Conservation (phyloP, 495 filamentous ascomycete genomes). For the Annulohypoxylon moriforme region DNA sequence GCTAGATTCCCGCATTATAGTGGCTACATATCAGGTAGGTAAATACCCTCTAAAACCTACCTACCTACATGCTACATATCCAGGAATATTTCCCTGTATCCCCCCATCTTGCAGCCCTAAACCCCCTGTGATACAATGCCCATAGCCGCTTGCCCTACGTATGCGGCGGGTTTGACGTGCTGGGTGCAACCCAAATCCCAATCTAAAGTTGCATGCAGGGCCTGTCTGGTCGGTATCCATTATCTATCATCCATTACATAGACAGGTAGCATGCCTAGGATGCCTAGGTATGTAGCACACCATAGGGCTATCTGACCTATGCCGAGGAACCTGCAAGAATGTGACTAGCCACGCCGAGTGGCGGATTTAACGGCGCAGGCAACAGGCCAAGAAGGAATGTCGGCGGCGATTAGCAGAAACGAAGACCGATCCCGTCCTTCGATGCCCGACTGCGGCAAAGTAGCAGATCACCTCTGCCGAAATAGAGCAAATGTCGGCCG, state of each 20-base stretch:
- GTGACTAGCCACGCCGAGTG: not conserved
- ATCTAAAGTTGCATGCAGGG: not conserved
- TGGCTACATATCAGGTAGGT: not conserved
- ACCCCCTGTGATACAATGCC: not conserved
- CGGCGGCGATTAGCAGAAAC: conserved; percentile 16
- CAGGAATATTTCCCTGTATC: conserved; percentile 10
- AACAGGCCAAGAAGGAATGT: not conserved
- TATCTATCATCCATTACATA: no score
- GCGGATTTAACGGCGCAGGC: conserved; percentile 6
- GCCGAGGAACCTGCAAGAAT: not conserved
- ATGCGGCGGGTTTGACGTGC: not conserved
- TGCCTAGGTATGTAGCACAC: not conserved
- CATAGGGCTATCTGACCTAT: no score
- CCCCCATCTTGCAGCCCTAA: conserved; percentile 31
- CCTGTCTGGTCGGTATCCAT: not conserved
- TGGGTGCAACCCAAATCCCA: not conserved
- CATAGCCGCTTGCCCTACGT: not conserved
- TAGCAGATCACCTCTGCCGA: conserved; percentile 19
- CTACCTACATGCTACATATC: no score
- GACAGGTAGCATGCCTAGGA: not conserved
- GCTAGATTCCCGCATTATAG: not conserved
- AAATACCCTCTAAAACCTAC: not conserved
- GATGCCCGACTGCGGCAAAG: conserved; percentile 35
- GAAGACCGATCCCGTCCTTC: not conserved
- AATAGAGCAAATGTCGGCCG: conserved; percentile 8